Base-by-base conservation (phyloP, 2,329 filamentous ascomycete genomes). In the Colletotrichum sidae region DNA sequence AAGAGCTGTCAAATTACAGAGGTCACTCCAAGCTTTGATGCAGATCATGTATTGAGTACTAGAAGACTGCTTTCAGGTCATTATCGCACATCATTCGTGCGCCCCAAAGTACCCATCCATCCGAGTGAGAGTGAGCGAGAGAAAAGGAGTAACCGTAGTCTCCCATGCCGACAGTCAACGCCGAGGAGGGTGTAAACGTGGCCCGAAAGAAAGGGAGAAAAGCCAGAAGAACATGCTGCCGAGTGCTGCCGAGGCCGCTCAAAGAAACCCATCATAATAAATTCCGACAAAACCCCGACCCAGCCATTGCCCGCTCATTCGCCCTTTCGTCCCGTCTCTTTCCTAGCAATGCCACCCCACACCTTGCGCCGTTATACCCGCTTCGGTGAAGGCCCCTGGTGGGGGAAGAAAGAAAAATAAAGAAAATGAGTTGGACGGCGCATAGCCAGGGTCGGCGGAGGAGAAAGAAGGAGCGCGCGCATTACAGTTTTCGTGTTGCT, bases 401-500 rank as follows among this genome's bases (percentile, higher is more conserved):
- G 15, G 17, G 15, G 17, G 25, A 25, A 35, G 41, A 12, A 6
- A 6, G 53, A 25, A 45, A 45, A 15, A 9, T 6, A 37, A 13
- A 44, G 50, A 58, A 25, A 25, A 45, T 44, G 46, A 47, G 25
- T 44, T 25, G 25, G 25, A 4, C 25, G 25, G 25, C 12, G 13
- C 42, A 2, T 33, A 17, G 44, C 44, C 44, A 17, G 44, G 17
- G 44, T 9, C 44, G 15, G 13, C n/a, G 9, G 15, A 5, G 7
- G 15, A 15, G 17, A 47, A 47, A 47, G 3, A 33, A 47, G 34
- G 44, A 15, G 38, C 50, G 34, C 25, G 34, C 39, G 15, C 62
- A 67, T 55, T 67, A 69, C 50, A 67, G 38, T 34, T 60, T 35
- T 55, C 44, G 38, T 17, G 25, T 37, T 60, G 8, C 17, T n/a